Evolutionary conservation across 352 stramenopile genomes (phyloP).

Genomic region (Achlya hypogyna): DNA sequence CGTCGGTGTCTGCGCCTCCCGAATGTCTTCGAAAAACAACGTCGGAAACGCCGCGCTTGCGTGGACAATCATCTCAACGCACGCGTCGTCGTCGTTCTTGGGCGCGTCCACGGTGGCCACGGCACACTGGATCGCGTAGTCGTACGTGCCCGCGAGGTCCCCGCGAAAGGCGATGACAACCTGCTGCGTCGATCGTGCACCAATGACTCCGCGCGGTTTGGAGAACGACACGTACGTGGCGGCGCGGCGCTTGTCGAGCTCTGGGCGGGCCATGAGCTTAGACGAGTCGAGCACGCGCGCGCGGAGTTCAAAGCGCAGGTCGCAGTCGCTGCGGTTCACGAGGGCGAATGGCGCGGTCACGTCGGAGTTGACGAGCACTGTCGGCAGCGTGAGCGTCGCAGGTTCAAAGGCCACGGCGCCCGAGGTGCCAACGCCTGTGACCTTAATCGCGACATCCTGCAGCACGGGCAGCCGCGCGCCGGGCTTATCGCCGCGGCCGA

Average conservation of each 20-base stretch:
- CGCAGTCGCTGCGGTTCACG: slow-evolving; percentile 72
- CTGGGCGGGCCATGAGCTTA: not conserved
- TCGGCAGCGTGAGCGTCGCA: slow-evolving; percentile 51
- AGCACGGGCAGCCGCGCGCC: slow-evolving; percentile 29
- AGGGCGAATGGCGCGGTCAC: slow-evolving; percentile 53
- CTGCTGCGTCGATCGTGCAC: slow-evolving; percentile 17
- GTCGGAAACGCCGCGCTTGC: slow-evolving; percentile 74
- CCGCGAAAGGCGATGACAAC: slow-evolving; percentile 16
- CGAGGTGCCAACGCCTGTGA: slow-evolving; percentile 61
- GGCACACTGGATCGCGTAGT: slow-evolving; percentile 12
- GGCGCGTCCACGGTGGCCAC: slow-evolving; percentile 22
- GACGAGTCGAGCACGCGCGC: not conserved
- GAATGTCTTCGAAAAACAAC: slow-evolving; percentile 75
- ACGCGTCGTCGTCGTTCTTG: not conserved
- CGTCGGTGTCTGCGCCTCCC: slow-evolving; percentile 43
- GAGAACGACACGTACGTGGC: slow-evolving; percentile 16
- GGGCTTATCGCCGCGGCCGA: not conserved
- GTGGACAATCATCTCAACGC: slow-evolving; percentile 23
- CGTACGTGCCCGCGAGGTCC: slow-evolving; percentile 6
- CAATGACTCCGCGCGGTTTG: slow-evolving; percentile 12
- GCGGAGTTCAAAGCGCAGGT: slow-evolving; percentile 42
- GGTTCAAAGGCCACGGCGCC: slow-evolving; percentile 79
- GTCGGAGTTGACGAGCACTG: slow-evolving; percentile 77
- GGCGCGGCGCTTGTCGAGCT: not conserved
- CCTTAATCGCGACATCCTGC: slow-evolving; percentile 48